Conservation (phyloP, 164 flowering plant genomes). For the Magnolia kwangsiensis region DNA sequence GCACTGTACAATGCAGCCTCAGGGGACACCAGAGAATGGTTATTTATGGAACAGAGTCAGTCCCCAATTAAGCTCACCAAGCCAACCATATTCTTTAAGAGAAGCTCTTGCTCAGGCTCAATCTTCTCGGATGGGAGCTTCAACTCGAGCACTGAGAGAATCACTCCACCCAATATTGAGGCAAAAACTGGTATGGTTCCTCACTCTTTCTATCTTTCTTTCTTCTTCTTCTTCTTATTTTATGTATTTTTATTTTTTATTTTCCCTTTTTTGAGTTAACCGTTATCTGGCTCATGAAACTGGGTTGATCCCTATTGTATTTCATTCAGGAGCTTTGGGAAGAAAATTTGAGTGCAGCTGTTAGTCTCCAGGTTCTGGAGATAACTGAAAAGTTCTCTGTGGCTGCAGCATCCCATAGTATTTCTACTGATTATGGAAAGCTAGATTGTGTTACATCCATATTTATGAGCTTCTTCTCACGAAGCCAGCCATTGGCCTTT, state of each 20-base stretch:
- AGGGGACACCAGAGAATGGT: conserved; percentile 89
- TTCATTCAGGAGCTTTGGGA: conserved; percentile 79
- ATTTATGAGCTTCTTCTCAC: conserved; percentile 79
- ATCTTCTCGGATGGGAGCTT: conserved; percentile 95
- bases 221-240: no score
- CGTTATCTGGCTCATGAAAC: not conserved
- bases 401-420: conserved; percentile 71
- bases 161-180: conserved; percentile 93
- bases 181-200: conserved; percentile 73
- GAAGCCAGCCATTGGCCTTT: conserved; percentile 77
- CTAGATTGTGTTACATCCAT: conserved; percentile 88
- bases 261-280: not conserved
- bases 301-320: not conserved
- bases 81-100: conserved; percentile 95
- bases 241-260: not conserved
- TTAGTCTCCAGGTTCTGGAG: conserved; percentile 93
- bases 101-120: conserved; percentile 99
- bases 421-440: conserved; percentile 95
- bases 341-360: conserved; percentile 90
- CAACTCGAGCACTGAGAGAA: conserved; percentile 91
- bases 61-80: conserved; percentile 96
- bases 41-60: conserved; percentile 90
- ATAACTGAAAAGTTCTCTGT: conserved; percentile 70
- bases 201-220: not conserved
- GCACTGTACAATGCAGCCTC: conserved; percentile 53